A percentile compares a stretch with the other conserved stretches of the same genome.
Evolutionary conservation across 1,284 basidiomycete species (phyloP).

Genomic region (Boletus sp.): DNA sequence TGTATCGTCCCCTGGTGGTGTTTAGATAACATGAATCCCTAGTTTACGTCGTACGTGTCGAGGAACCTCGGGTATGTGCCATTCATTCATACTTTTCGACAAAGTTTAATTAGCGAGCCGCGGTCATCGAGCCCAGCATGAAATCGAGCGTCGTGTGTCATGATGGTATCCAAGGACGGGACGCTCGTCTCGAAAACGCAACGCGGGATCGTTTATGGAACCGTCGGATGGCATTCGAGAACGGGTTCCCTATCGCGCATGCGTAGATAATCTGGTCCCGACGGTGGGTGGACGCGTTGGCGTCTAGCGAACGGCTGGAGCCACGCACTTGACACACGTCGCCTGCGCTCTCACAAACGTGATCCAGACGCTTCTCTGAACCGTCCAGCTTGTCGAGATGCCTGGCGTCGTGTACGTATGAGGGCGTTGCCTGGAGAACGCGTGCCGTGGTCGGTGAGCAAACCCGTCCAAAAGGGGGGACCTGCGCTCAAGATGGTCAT

Average conservation of each 20-base stretch:
- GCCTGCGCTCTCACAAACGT: conserved; percentile 1
- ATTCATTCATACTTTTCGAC: too few relatives aligned
- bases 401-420: conserved; percentile 10
- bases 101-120: conserved; percentile 26
- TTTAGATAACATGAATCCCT: conserved; percentile 10
- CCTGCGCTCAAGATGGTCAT: conserved; percentile 8
- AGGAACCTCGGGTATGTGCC: background rate
- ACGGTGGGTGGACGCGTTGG: background rate
- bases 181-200: background rate
- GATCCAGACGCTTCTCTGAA: conserved; percentile 10
- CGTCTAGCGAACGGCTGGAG: background rate
- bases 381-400: conserved; percentile 1
- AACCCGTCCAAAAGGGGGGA: too few relatives aligned
- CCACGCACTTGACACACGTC: too few relatives aligned
- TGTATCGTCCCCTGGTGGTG: conserved; percentile 22
- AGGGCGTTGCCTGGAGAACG: conserved; percentile 18
- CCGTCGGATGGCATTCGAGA: conserved; percentile 4
- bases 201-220: background rate
- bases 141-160: background rate
- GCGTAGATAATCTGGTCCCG: background rate
- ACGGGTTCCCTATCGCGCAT: background rate
- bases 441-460: background rate
- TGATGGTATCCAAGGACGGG: conserved; percentile 32
- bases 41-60: background rate
- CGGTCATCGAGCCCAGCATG: background rate